Evolutionary conservation across 768 basidiomycete genomes (phyloP).

Genomic region (Mycena pura): DNA sequence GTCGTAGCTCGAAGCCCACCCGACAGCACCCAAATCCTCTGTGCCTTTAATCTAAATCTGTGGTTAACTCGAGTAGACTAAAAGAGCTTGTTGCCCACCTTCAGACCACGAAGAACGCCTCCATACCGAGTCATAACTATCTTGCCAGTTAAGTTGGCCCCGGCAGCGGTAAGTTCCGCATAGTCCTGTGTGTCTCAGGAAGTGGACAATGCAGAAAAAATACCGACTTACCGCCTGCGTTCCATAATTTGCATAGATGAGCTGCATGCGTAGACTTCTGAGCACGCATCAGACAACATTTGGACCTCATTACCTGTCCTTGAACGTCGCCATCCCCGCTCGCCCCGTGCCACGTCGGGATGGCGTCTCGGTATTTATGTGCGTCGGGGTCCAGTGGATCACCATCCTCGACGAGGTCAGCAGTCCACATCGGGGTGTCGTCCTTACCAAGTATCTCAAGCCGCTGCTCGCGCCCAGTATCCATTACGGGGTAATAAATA

Average conservation of each 20-base stretch:
- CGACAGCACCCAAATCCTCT: conserved; percentile 81
- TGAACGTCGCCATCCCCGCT: conserved; percentile 78
- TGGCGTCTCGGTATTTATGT: conserved; percentile 64
- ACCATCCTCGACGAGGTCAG: conserved; percentile 76
- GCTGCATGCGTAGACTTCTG: conserved; percentile 20
- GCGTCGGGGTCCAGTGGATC: conserved; percentile 77
- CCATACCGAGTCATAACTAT: conserved; percentile 85
- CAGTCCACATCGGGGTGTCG: conserved; percentile 65
- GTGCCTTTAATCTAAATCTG: conserved; percentile 73
- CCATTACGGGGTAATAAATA: conserved; percentile 87
- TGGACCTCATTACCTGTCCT: conserved; percentile 51
- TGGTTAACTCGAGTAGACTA: conserved; percentile 10
- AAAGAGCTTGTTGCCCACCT: conserved; percentile 50
- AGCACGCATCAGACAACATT: neutral
- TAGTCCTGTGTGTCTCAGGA: conserved; percentile 45
- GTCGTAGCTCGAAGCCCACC: conserved; percentile 29
- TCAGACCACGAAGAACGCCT: conserved; percentile 81
- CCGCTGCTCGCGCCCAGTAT: conserved; percentile 73
- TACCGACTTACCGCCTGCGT: conserved; percentile 54
- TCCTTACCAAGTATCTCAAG: conserved; percentile 69
- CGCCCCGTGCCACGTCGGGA: conserved; percentile 88
- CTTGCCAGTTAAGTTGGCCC: conserved; percentile 76
- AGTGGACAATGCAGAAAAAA: neutral
- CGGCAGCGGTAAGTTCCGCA: conserved; percentile 61
- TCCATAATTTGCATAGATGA: conserved; percentile 85